Percentiles rank a stretch among this genome's conserved stretches.
These are phyloP conservation scores for Naematelia encephala DNA, from an alignment of 768 basidiomycete genomes.

Conservation along the genomic window DNA sequence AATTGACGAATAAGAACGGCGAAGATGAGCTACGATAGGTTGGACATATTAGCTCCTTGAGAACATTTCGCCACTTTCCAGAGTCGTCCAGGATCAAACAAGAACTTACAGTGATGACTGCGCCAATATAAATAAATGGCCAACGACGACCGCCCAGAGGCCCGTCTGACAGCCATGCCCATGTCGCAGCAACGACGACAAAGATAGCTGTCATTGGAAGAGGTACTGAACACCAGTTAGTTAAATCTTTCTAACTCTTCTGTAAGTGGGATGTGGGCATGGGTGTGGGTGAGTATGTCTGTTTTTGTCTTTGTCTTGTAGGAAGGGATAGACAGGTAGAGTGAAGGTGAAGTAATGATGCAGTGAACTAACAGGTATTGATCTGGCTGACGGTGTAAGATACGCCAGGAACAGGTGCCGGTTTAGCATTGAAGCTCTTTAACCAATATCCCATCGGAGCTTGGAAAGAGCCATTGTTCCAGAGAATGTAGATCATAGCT, in stretches of 20 bases:
- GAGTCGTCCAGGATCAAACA: neutral
- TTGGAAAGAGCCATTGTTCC: slow-evolving; percentile 26
- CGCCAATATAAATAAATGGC: slow-evolving; percentile 32
- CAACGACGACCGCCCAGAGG: slow-evolving; percentile 29
- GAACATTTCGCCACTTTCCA: no score
- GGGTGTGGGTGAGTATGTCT: slow-evolving; percentile 7
- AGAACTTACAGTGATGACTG: slow-evolving; percentile 20
- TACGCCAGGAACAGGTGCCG: slow-evolving; percentile 24
- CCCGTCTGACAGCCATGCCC: slow-evolving; percentile 38
- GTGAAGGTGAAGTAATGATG: no score
- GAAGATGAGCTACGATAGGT: slow-evolving; percentile 17
- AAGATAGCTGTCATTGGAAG: slow-evolving; percentile 26
- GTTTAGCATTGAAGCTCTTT: slow-evolving; percentile 34
- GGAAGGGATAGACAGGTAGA: no score
- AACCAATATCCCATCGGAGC: slow-evolving; percentile 33
- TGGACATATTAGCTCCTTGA: no score
- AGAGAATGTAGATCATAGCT: slow-evolving; percentile 15
- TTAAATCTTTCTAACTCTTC: neutral
- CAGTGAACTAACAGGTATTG: slow-evolving; percentile 21
- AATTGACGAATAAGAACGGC: slow-evolving; percentile 14
- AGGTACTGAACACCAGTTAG: slow-evolving; percentile 17
- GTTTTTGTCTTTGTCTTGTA: neutral
- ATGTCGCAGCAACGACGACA: slow-evolving; percentile 20
- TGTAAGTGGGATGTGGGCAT: no score
- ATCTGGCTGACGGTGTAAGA: slow-evolving; percentile 33